Evolutionary conservation across 495 filamentous ascomycete species (phyloP), one percentile per base, ranked within the genome.

Genomic region (Aspergillus hancockii): DNA sequence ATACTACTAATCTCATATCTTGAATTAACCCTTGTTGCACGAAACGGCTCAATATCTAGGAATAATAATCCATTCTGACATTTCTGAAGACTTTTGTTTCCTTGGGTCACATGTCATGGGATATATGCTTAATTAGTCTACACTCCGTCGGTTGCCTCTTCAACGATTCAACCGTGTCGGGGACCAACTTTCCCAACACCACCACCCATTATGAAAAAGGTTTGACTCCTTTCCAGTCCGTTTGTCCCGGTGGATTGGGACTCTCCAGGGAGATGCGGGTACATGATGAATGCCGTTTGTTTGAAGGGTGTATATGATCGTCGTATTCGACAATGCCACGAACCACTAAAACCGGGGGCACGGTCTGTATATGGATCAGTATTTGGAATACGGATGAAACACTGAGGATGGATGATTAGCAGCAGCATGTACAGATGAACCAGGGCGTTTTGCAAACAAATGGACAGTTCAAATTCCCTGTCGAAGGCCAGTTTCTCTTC

Each of bases 331-430:
- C 40, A 8, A 47, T 47, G 21, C 21, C 43, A 47, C 43, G 21
- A 47, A 23, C 4, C 21, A 23, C 43, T 23, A n/a, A 47, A 10
- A 23, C 12, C 21, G 18, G 43, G 21, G 38, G n/a, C 38, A 18
- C 38, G 38, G 19, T 47, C 21, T 47, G 8, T 22, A 47, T 8
- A 47, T 22, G 43, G 43, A 23, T 22, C 19, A 47, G 43, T 47
- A 47, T 47, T 47, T 47, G 19, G 19, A 47, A 47, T 47, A 22
- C 43, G 43, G 43, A 47, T 47, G 43, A 47, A 22, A 22, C 43
- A 21, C 19, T 47, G 19, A 23, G 18, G 10, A 47, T 9, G 38
- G 14, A 3, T 16, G 14, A 41, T 41, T 7, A 41, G 38, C 16
- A 41, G 10, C 38, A 41, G 4, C 18, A 23, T 47, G 13, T 14